These are phyloP conservation scores for Dalbergia oliveri DNA, from an alignment of 306 rosid genomes.

Conservation along the genomic window DNA sequence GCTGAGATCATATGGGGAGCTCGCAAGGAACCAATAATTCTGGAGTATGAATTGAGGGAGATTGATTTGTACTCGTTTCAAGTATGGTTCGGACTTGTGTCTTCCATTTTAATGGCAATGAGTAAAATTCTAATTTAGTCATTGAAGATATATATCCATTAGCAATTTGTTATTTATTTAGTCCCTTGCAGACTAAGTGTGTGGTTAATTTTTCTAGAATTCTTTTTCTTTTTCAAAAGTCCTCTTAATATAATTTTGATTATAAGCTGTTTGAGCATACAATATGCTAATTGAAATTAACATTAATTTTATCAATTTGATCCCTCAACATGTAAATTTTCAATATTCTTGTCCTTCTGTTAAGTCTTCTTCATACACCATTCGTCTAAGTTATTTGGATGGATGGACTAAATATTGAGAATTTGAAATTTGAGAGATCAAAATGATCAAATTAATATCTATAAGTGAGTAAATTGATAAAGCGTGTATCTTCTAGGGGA, in stretches of 20 bases:
- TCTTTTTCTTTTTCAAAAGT: too few species aligned
- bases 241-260: not conserved
- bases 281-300: not conserved
- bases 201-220: not conserved
- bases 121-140: not conserved
- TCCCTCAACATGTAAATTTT: not conserved
- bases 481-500: not conserved
- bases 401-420: not conserved
- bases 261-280: not conserved
- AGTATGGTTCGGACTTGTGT: conserved; percentile 54
- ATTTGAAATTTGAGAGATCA: not conserved
- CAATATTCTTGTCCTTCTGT: not conserved
- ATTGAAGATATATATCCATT: not conserved
- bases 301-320: conserved; percentile 15
- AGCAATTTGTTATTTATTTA: not conserved
- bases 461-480: not conserved
- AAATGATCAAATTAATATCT: conserved; percentile 4
- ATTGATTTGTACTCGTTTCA: conserved; percentile 95
- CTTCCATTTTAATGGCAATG: too few species aligned
- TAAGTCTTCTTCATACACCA: not conserved
- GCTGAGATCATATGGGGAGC: conserved; percentile 92
- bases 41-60: conserved; percentile 78
- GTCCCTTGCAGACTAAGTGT: not conserved
- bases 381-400: not conserved
- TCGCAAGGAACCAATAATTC: conserved; percentile 60